phyloP scores from a whole-genome alignment of 306 rosid genomes.

The Castanospermum australe region DNA sequence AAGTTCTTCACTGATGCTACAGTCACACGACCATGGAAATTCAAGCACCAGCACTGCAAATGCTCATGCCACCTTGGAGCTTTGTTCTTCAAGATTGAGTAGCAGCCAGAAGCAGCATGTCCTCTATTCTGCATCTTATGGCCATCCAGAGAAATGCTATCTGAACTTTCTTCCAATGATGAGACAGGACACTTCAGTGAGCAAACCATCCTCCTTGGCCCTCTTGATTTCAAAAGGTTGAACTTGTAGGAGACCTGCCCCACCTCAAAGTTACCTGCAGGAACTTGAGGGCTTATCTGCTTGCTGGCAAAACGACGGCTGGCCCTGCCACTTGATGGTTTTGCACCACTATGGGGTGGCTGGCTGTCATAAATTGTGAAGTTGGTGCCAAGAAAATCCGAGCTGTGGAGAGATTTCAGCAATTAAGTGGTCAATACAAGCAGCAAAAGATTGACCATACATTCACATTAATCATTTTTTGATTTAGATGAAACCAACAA shows the following conservation, averaged over 20 bases:
- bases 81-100: conserved; percentile 79
- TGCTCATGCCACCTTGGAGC: conserved; percentile 98
- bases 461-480: not conserved
- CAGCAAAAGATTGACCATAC: not conserved
- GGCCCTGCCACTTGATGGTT: conserved; percentile 68
- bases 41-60: conserved; percentile 98
- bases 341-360: conserved; percentile 90
- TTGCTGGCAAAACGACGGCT: conserved; percentile 94
- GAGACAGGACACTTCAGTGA: conserved; percentile 65
- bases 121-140: conserved; percentile 40
- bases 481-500: conserved; percentile 36
- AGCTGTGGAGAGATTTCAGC: conserved; percentile 55
- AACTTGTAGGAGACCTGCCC: conserved; percentile 92
- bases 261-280: conserved; percentile 90
- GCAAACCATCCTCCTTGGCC: conserved; percentile 96
- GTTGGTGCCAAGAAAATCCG: conserved; percentile 95
- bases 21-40: conserved; percentile 96
- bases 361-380: conserved; percentile 91
- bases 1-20: conserved; percentile 97
- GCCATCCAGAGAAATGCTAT: conserved; percentile 26
- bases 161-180: conserved; percentile 40
- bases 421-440: not conserved
- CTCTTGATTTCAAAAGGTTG: conserved; percentile 95
- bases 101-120: conserved; percentile 37
- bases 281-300: conserved; percentile 97